Percentiles rank a stretch among this genome's conserved stretches.
These are phyloP conservation scores for Guyanaporus albipodus DNA, from an alignment of 768 basidiomycete species.

Conservation along the genomic window DNA sequence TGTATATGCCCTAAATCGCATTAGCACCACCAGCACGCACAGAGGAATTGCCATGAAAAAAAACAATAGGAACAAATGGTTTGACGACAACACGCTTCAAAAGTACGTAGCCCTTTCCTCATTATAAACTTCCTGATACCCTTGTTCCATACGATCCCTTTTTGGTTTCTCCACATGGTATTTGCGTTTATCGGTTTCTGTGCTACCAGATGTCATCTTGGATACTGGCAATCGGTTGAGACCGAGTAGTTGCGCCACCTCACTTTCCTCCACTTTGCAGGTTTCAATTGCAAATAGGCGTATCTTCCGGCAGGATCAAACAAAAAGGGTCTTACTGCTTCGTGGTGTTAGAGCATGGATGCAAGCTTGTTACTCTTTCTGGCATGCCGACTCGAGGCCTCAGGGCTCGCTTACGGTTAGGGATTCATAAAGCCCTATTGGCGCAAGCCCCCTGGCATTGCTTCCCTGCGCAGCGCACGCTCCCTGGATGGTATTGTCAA, in stretches of 20 bases:
- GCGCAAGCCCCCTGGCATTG: not conserved
- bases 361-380: not conserved
- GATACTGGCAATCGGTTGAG: too few relatives aligned
- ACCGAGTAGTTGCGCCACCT: too few relatives aligned
- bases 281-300: not conserved
- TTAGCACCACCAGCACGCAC: not conserved
- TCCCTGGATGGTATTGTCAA: not conserved
- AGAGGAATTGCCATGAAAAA: conserved; percentile 7
- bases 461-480: not conserved
- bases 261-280: too few relatives aligned
- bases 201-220: not conserved
- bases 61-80: conserved; percentile 16
- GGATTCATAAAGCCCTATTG: too few relatives aligned
- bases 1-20: not conserved
- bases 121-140: conserved; percentile 8
- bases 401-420: not conserved
- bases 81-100: conserved; percentile 8
- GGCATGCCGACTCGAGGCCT: not conserved
- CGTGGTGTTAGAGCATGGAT: too few relatives aligned
- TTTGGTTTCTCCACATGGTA: not conserved
- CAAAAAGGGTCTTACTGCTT: too few relatives aligned
- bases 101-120: not conserved
- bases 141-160: conserved; percentile 4
- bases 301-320: too few relatives aligned
- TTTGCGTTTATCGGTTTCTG: not conserved